Percentiles rank a stretch among this genome's conserved stretches.
phyloP scores from a whole-genome alignment of 345 rosid genomes.

The Firmiana major region DNA sequence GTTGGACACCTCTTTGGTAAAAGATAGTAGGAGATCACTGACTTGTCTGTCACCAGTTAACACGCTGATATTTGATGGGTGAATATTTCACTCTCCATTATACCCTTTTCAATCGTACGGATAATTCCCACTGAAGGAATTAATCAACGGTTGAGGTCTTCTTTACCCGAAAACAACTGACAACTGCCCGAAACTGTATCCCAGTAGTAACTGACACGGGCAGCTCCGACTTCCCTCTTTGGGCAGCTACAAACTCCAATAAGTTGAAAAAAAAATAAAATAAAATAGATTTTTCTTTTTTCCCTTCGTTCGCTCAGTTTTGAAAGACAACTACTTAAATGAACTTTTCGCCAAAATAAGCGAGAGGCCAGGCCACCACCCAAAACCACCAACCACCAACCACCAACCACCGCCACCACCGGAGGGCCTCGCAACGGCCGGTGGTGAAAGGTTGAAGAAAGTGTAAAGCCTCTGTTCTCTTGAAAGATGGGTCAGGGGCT shows the following conservation, averaged over 20 bases:
- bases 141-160: slow-evolving; percentile 8
- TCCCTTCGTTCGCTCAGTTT: neutral
- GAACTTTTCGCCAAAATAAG: slow-evolving; percentile 26
- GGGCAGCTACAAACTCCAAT: slow-evolving; percentile 52
- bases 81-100: neutral
- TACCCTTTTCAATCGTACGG: slow-evolving; percentile 9
- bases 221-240: slow-evolving; percentile 18
- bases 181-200: neutral
- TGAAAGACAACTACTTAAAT: slow-evolving; percentile 31
- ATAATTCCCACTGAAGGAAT: too few relatives aligned
- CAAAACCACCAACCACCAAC: slow-evolving; percentile 22
- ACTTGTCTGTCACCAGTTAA: neutral
- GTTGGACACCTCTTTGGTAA: neutral
- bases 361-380: neutral
- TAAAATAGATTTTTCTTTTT: neutral
- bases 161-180: slow-evolving; percentile 11
- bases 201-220: slow-evolving; percentile 10
- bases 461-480: neutral
- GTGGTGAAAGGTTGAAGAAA: slow-evolving; percentile 28
- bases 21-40: neutral
- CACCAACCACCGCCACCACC: slow-evolving; percentile 29
- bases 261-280: slow-evolving; percentile 2
- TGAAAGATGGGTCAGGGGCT: slow-evolving; percentile 84
- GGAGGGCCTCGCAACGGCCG: slow-evolving; percentile 42
- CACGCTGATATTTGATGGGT: neutral